phyloP scores from a whole-genome alignment of 768 basidiomycete species.

The Dictyophora rubrovolvata region DNA sequence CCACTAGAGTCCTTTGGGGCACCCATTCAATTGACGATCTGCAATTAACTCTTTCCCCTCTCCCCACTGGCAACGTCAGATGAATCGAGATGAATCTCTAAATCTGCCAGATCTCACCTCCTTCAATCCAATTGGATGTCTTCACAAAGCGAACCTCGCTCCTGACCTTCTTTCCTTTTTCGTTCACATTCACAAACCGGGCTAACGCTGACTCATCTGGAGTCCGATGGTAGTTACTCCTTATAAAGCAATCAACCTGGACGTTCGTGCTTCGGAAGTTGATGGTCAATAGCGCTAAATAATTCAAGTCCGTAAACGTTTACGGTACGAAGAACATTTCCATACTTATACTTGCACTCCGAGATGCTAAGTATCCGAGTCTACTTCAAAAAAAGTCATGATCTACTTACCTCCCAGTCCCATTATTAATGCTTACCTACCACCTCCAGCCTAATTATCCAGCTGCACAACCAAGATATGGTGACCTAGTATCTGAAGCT shows the following conservation, averaged over 20 bases:
- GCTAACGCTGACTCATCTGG: neutral
- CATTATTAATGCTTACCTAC: neutral
- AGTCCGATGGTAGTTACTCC: neutral
- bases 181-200: neutral
- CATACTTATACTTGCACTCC: neutral
- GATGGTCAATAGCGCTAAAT: no score
- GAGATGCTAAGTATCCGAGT: neutral
- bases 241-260: neutral
- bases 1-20: neutral
- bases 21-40: neutral
- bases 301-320: neutral
- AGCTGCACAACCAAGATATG: no score
- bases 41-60: neutral
- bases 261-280: no score
- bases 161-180: neutral
- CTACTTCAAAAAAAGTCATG: neutral
- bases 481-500: no score
- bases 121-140: no score
- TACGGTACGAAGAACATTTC: neutral
- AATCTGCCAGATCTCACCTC: no score
- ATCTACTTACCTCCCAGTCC: neutral
- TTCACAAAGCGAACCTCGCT: neutral
- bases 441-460: neutral
- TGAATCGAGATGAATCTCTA: no score
- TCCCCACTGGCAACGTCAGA: no score